phyloP scores from a whole-genome alignment of 2,329 filamentous ascomycete species.

The Clonostachys solani region DNA sequence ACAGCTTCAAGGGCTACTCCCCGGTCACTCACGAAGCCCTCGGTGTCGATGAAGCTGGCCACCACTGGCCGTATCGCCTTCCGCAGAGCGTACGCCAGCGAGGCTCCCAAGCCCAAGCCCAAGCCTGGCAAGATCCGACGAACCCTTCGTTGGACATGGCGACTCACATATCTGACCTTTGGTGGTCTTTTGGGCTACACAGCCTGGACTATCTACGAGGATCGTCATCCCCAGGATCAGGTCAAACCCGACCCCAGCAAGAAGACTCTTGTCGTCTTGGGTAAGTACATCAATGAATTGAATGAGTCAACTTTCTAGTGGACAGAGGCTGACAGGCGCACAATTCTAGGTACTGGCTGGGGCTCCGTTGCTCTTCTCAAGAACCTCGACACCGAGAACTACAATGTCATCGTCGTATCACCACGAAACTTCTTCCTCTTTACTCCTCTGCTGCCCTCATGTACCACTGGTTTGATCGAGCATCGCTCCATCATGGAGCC shows the following conservation, averaged over 20 bases:
- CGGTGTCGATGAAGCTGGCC: constrained; percentile 24
- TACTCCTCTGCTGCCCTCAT: constrained; percentile 94
- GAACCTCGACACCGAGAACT: constrained; percentile 98
- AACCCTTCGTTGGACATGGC: constrained; percentile 77
- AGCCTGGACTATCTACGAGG: constrained; percentile 76
- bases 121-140: constrained; percentile 59
- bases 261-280: constrained; percentile 95
- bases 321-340: background rate
- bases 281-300: constrained; percentile 45
- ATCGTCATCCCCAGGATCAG: constrained; percentile 80
- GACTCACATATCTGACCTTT: constrained; percentile 72
- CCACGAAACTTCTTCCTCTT: constrained; percentile 99
- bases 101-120: constrained; percentile 35
- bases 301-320: constrained; percentile 2
- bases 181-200: constrained; percentile 68
- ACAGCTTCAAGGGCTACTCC: constrained; percentile 14
- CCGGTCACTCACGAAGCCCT: constrained; percentile 11
- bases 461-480: constrained; percentile 95
- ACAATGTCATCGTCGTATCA: constrained; percentile 97
- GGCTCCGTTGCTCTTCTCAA: constrained; percentile 92
- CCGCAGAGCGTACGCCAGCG: constrained; percentile 46
- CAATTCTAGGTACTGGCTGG: constrained; percentile 82
- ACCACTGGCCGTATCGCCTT: constrained; percentile 32
- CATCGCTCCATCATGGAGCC: constrained; percentile 99
- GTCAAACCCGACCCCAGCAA: constrained; percentile 75